Evolutionary conservation across 2,329 filamentous ascomycete species (phyloP), one percentile per base, ranked within the genome.

Genomic region (Apiospora pterosperma): DNA sequence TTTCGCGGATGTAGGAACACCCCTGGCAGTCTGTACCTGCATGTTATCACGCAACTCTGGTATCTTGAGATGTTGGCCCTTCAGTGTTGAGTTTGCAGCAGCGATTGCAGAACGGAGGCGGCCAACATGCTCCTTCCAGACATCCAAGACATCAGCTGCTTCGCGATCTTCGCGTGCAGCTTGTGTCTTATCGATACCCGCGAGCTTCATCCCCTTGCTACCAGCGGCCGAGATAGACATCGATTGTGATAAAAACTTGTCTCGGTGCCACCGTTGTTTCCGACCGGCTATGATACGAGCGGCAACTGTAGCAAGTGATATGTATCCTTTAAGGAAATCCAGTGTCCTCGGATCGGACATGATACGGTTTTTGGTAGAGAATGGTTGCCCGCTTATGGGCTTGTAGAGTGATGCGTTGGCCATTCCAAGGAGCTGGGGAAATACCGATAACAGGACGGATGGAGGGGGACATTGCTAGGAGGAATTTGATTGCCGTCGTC

Each of bases 181-280:
- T 76, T 97, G 93, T 4, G 88, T 86, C 77, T 91, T 95, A 77
- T 97, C 94, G 44, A 98, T 82, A 14, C 92, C 91, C 0, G 90
- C 87, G 23, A 98, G 85, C 78, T 97, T 98, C 95, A 98, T 97
- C 4, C 95, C 89, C 71, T 92, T 92, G 62, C 88, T 86, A 3
- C 89, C 90, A 2, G 89, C 86, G 19, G 88, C 88, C 1, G 92
- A 92, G 67, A 98, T 97, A 64, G 91, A 89, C 92, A 97, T 97
- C 73, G 90, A 90, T 76, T 97, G 93, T 1, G 92, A 87, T 14
- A 98, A 82, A 67, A 93, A 88, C 67, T 88, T 90, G 77, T 98
- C 95, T 63, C 95, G 87, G 75, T 97, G 95, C 95, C 95, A 98
- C 64, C 95, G 90, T 62, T 91, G 81, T 72, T 92, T 93, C 65